A percentile compares a stretch with the other conserved stretches of the same genome.
Evolutionary conservation across 2,329 filamentous ascomycete species (phyloP).

Genomic region (Trichoderma asperellum): DNA sequence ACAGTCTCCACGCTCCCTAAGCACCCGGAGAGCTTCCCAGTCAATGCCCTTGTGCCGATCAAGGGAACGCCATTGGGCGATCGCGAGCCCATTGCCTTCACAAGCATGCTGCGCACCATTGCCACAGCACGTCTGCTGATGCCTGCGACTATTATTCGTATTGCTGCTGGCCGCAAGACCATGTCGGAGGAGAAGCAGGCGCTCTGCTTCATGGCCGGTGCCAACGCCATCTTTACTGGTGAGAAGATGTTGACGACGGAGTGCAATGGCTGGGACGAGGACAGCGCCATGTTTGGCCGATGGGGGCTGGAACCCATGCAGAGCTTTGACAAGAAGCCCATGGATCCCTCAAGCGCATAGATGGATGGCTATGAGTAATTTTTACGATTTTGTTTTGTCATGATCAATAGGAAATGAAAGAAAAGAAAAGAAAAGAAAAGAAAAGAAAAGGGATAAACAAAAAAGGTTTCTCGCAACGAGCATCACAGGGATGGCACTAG

Average conservation of each 20-base stretch:
- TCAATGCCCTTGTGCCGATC: slow-evolving; percentile 89
- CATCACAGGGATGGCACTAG: not conserved
- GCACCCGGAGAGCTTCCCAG: slow-evolving; percentile 89
- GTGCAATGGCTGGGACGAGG: slow-evolving; percentile 89
- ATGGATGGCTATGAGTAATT: not conserved
- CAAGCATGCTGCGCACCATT: slow-evolving; percentile 78
- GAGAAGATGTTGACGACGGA: slow-evolving; percentile 96
- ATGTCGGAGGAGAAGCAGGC: slow-evolving; percentile 89
- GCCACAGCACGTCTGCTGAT: slow-evolving; percentile 82
- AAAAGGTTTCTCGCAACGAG: not conserved
- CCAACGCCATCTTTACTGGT: slow-evolving; percentile 92
- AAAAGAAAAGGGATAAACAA: not conserved
- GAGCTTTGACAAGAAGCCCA: slow-evolving; percentile 48
- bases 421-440: not conserved
- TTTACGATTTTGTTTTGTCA: not conserved
- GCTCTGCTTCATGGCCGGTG: slow-evolving; percentile 85
- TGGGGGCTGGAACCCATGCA: slow-evolving; percentile 84
- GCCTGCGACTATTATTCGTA: slow-evolving; percentile 82
- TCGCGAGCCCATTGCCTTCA: slow-evolving; percentile 72
- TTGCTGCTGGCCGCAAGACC: slow-evolving; percentile 81
- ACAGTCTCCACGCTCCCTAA: slow-evolving; percentile 79
- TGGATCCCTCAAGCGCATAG: slow-evolving; percentile 12
- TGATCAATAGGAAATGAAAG: not conserved
- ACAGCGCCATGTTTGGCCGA: slow-evolving; percentile 77
- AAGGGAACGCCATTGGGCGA: slow-evolving; percentile 85